Evolutionary conservation across 306 rosid genomes (phyloP).

Genomic region (Prunus mongolica): DNA sequence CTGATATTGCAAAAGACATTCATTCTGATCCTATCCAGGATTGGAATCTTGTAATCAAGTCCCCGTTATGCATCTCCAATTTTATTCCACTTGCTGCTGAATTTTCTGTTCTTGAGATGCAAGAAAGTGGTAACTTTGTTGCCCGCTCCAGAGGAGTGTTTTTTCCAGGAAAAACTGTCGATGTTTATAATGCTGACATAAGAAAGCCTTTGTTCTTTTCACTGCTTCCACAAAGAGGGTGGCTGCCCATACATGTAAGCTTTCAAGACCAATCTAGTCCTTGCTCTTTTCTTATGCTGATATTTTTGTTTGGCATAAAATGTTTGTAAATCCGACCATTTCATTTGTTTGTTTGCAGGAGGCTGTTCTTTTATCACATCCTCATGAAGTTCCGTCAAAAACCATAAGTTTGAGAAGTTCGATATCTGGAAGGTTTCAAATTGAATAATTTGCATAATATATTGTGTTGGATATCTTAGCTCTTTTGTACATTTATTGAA

Average conservation of each 20-base stretch:
- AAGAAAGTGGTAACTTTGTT: slow-evolving; percentile 66
- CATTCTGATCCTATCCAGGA: slow-evolving; percentile 91
- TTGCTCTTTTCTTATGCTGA: background rate
- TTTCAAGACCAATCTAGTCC: slow-evolving; percentile 5
- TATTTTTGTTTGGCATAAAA: slow-evolving; percentile 1
- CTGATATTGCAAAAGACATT: slow-evolving; percentile 88
- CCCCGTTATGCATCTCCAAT: slow-evolving; percentile 79
- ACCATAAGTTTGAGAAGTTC: slow-evolving; percentile 87
- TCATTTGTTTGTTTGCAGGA: slow-evolving; percentile 46
- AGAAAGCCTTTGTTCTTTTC: slow-evolving; percentile 92
- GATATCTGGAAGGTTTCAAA: slow-evolving; percentile 82
- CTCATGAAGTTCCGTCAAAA: slow-evolving; percentile 64
- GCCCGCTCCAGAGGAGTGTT: slow-evolving; percentile 75
- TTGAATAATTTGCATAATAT: slow-evolving; percentile 5
- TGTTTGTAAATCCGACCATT: slow-evolving; percentile 10
- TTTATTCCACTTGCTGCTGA: slow-evolving; percentile 91
- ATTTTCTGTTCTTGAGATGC: slow-evolving; percentile 84
- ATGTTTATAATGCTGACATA: slow-evolving; percentile 75
- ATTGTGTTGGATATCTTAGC: slow-evolving; percentile 5
- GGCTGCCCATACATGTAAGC: slow-evolving; percentile 84
- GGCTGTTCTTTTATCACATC: slow-evolving; percentile 86
- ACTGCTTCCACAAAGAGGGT: slow-evolving; percentile 88
- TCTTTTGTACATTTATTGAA: slow-evolving; percentile 7
- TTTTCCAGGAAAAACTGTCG: slow-evolving; percentile 65
- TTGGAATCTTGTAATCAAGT: slow-evolving; percentile 86